Base-by-base conservation (phyloP, 2,329 filamentous ascomycete species). In the Fusarium graminum region DNA sequence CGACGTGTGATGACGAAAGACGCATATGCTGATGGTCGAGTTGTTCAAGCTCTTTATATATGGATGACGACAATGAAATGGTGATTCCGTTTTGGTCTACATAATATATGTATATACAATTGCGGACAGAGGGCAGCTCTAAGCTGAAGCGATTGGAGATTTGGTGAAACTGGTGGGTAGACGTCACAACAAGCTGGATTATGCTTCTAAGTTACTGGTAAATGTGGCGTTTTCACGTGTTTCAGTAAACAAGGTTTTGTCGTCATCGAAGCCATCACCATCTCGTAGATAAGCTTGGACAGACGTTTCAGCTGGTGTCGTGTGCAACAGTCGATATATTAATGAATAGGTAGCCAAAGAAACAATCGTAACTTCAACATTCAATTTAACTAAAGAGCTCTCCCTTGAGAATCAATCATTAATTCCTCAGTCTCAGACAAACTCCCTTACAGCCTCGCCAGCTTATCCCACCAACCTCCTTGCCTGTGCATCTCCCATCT, bases 201-300 rank as follows among this genome's bases (percentile, higher is more conserved):
- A n/a, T 7, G 9, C 7, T 32, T 13, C 9, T 28, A 13, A 30
- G 17, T 32, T n/a, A 8, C 25, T 30, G 25, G 5, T 30, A 22
- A 5, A 22, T 29, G 40, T 59, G 26, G 26, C 28, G 32, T 14
- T 38, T 55, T 55, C 59, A 62, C 51, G 45, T 61, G 60, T 53
- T 69, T 32, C 26, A n/a, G 4, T 13, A 30, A 46, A 26, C 34
- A 41, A 17, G 16, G 39, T 9, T 41, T 26, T 65, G 69, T 72
- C 69, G 69, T 72, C 69, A 72, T 72, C 65, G 69, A 67, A 63
- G 67, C 64, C 42, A 67, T 71, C 64, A 46, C 60, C 61, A 67
- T 50, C 34, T 50, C 9, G 34, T 16, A 19, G 50, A 53, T 44
- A 34, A 38, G 38, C 55, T 30, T 46, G 52, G 28, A 52, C 22